These are phyloP conservation scores for Pseudohyphozyma bogoriensis DNA, from an alignment of 768 basidiomycete species.

Conservation along the genomic window DNA sequence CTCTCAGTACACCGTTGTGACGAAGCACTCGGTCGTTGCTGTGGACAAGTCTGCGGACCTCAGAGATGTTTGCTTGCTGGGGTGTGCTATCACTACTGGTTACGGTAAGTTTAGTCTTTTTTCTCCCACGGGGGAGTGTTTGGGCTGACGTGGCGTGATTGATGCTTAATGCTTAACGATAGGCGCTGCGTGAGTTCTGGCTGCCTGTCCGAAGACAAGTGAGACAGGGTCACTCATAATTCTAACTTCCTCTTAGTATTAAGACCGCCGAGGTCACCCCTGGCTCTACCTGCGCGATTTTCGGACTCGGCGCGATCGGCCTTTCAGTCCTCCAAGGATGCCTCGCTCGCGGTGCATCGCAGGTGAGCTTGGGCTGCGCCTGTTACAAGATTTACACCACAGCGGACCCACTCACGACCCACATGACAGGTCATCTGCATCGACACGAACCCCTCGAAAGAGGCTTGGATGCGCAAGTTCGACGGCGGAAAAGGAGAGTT, in stretches of 20 bases:
- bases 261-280: slow-evolving; percentile 43
- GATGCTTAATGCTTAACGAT: no score
- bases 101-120: slow-evolving; percentile 40
- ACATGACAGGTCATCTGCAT: slow-evolving; percentile 86
- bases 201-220: background rate
- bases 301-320: slow-evolving; percentile 88
- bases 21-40: slow-evolving; percentile 90
- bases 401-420: no score
- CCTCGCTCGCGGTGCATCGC: slow-evolving; percentile 62
- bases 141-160: no score
- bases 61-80: slow-evolving; percentile 91
- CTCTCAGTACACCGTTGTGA: slow-evolving; percentile 96
- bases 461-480: slow-evolving; percentile 79
- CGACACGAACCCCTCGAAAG: slow-evolving; percentile 78
- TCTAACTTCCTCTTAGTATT: slow-evolving; percentile 7
- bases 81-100: slow-evolving; percentile 44
- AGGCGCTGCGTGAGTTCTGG: slow-evolving; percentile 6
- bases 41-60: slow-evolving; percentile 74
- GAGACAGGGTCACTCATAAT: no score
- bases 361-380: no score
- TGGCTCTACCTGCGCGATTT: slow-evolving; percentile 81
- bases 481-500: slow-evolving; percentile 94
- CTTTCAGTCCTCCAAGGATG: slow-evolving; percentile 83
- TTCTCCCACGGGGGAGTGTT: no score
- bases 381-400: no score